These are phyloP conservation scores for Blastomyces gilchristii DNA, from an alignment of 2,329 filamentous ascomycete species.

Conservation along the genomic window DNA sequence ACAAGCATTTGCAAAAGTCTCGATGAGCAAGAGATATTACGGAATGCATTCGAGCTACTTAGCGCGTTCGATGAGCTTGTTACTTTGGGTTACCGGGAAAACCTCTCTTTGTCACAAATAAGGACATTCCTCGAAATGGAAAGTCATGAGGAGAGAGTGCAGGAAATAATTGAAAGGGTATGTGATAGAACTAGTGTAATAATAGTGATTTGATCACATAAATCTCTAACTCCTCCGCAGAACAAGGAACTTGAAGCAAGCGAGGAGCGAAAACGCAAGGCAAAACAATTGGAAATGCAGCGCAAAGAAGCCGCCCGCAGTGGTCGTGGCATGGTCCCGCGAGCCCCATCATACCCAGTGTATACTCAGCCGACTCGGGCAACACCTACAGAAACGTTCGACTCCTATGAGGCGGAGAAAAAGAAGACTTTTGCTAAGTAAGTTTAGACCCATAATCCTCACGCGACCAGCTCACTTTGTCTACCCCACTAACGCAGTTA, in stretches of 20 bases:
- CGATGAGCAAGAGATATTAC: constrained; percentile 89
- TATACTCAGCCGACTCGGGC: constrained; percentile 74
- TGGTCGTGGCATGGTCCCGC: constrained; percentile 53
- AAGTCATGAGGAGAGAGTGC: constrained; percentile 95
- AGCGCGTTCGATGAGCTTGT: constrained; percentile 97
- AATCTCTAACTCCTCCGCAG: constrained; percentile 37
- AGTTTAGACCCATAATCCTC: constrained; percentile 20
- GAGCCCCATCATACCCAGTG: constrained; percentile 74
- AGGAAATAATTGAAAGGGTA: constrained; percentile 92
- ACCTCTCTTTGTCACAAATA: constrained; percentile 91
- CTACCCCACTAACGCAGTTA: not conserved
- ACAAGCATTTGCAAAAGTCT: constrained; percentile 91
- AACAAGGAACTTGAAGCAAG: constrained; percentile 98
- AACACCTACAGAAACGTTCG: constrained; percentile 69
- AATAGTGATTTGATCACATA: constrained; percentile 17
- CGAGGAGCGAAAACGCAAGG: constrained; percentile 96
- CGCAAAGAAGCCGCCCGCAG: constrained; percentile 85
- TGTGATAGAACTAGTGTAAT: constrained; percentile 20
- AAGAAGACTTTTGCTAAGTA: constrained; percentile 81
- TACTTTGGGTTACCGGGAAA: constrained; percentile 90
- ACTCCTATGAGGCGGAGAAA: constrained; percentile 94
- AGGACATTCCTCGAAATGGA: constrained; percentile 99
- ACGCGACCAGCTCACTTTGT: not conserved
- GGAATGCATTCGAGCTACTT: constrained; percentile 90
- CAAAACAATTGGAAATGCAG: constrained; percentile 97